Base-by-base conservation (phyloP, 2,329 filamentous ascomycete genomes). In the Aspergillus felis region DNA sequence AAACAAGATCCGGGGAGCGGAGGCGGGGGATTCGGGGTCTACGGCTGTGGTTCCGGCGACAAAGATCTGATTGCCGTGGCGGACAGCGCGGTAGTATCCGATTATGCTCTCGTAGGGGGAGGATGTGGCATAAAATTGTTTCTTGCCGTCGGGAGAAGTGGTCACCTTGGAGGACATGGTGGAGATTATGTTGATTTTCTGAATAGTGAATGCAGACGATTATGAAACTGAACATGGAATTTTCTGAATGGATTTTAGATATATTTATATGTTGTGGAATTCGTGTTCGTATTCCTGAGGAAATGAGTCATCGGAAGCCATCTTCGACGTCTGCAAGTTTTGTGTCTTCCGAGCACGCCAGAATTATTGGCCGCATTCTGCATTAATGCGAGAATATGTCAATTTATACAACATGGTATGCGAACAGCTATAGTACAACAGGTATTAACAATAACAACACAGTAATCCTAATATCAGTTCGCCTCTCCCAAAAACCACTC, bases 401-500 rank as follows among this genome's bases (percentile, higher is more conserved):
- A 38, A 17, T 17, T 10, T 38, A 12, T 38, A 10, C 0, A 41
- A 22, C 41, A 44, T 44, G 41, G n/a, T 22, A 22, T 44, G 4
- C 32, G 4, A 32, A 20, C n/a, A 22, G 4, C n/a, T 20, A 44
- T 44, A 44, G 20, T 42, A 44, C n/a, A 44, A 4, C 41, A 5
- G 32, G 32, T 35, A 35, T 35, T 4, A 35, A 14, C 38, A 20
- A 17, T 46, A 27, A 29, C 22, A 24, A 27, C 12, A 8, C 14
- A 50, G 10, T 9, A 50, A 29, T 17, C 20, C 10, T 35, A 6
- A 35, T 12, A 20, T 10, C 47, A 7, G 1, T 27, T 29, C 10
- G 14, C 51, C 10, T 28, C 7, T 7, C 27, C 5, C 24, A 41
- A 4, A 47, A 94, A 90, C 91, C 92, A 96, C 66, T 82, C 82